Evolutionary conservation across 768 basidiomycete species (phyloP).

Genomic region (Auricularia heimuer): DNA sequence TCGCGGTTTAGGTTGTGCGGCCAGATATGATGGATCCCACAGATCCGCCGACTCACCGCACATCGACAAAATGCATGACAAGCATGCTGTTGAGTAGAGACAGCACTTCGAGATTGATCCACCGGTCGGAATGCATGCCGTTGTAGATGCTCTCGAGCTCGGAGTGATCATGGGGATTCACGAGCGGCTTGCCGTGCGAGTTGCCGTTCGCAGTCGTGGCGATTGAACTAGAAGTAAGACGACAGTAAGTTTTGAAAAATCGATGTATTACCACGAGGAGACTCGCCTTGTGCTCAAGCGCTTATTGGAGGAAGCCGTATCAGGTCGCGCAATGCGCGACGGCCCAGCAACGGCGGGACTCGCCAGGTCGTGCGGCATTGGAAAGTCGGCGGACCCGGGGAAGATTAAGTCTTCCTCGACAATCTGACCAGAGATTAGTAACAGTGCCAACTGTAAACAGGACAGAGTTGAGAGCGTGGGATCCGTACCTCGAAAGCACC

Average conservation of each 20-base stretch:
- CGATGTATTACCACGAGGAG: neutral
- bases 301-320: neutral
- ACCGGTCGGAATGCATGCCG: constrained; percentile 57
- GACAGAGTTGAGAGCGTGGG: too few species aligned
- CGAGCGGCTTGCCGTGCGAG: constrained; percentile 17
- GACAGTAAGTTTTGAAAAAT: neutral
- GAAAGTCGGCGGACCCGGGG: constrained; percentile 36
- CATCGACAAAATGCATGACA: constrained; percentile 54
- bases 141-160: constrained; percentile 54
- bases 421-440: constrained; percentile 30
- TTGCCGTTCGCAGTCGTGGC: constrained; percentile 1
- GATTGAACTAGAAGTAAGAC: neutral
- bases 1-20: neutral
- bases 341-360: neutral
- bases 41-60: constrained; percentile 12
- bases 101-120: constrained; percentile 57
- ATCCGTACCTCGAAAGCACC: constrained; percentile 54
- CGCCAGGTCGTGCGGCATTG: constrained; percentile 6
- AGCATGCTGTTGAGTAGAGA: constrained; percentile 50
- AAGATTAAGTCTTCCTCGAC: constrained; percentile 70
- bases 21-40: neutral
- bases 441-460: neutral
- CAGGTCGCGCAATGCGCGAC: neutral
- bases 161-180: constrained; percentile 58
- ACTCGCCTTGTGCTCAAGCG: neutral